phyloP scores from a whole-genome alignment of 164 flowering plant species.

The Warburgia ugandensis region DNA sequence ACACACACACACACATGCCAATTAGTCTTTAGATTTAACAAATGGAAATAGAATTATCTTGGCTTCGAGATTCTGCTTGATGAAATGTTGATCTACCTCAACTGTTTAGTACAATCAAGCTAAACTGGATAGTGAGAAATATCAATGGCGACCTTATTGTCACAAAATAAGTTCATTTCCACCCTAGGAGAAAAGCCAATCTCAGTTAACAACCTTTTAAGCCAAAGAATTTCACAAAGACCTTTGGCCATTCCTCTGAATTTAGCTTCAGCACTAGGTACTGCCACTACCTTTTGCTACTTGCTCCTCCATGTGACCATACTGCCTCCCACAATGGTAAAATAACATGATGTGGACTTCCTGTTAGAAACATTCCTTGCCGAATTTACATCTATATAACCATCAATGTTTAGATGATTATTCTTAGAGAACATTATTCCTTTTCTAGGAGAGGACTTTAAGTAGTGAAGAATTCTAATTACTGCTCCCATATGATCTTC shows the following conservation, averaged over 20 bases:
- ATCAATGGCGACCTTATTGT: not conserved
- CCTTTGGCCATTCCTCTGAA: not conserved
- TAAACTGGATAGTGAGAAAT: not conserved
- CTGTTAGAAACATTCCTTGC: too few relatives aligned
- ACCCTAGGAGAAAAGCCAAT: too few relatives aligned
- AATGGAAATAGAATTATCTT: not conserved
- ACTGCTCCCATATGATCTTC: slow-evolving; percentile 2
- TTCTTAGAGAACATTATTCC: slow-evolving; percentile 3
- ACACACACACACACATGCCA: too few relatives aligned
- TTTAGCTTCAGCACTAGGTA: not conserved
- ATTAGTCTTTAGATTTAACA: not conserved
- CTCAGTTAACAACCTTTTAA: not conserved
- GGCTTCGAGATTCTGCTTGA: not conserved
- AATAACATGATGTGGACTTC: too few relatives aligned
- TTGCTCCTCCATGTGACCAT: slow-evolving; percentile 4
- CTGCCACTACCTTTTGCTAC: slow-evolving; percentile 1
- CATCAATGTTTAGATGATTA: not conserved
- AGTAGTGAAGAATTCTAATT: not conserved
- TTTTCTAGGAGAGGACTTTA: not conserved
- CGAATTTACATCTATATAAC: slow-evolving; percentile 4
- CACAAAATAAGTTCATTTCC: not conserved
- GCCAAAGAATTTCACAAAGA: not conserved
- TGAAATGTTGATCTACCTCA: not conserved
- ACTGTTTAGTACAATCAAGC: not conserved
- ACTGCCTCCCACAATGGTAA: slow-evolving; percentile 2